These are phyloP conservation scores for Parietaria judaica DNA, from an alignment of 306 rosid genomes.

Conservation along the genomic window DNA sequence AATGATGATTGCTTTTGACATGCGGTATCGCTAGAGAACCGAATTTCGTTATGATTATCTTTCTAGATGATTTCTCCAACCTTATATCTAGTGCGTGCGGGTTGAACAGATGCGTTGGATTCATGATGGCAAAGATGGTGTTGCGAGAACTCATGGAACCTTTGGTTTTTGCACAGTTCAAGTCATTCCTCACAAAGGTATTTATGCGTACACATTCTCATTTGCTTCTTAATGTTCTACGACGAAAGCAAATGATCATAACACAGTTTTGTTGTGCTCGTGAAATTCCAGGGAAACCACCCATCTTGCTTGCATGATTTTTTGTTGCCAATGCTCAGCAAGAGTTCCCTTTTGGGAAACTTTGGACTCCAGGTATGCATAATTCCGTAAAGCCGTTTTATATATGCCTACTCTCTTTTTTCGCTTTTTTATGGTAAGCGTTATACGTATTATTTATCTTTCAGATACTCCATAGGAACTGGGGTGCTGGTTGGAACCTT, in stretches of 20 bases:
- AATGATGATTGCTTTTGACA: conserved; percentile 99
- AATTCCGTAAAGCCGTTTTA: conserved; percentile 7
- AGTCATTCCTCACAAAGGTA: conserved; percentile 85
- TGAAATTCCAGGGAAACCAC: conserved; percentile 72
- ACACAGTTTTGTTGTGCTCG: conserved; percentile 14
- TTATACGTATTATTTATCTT: conserved; percentile 28
- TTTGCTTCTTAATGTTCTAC: not conserved
- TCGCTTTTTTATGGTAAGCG: conserved; percentile 11
- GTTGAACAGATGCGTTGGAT: conserved; percentile 73
- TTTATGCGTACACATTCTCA: not conserved
- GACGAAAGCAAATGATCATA: not conserved
- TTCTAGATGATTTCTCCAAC: conserved; percentile 11
- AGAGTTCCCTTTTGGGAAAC: conserved; percentile 62
- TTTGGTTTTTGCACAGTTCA: conserved; percentile 54
- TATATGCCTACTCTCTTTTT: conserved; percentile 15
- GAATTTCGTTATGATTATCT: conserved; percentile 3
- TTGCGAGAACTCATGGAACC: conserved; percentile 96
- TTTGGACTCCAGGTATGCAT: conserved; percentile 66
- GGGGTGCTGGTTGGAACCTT: conserved; percentile 97
- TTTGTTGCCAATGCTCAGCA: conserved; percentile 54
- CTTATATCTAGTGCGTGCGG: conserved; percentile 8
- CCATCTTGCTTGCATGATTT: conserved; percentile 90
- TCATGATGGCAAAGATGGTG: conserved; percentile 94
- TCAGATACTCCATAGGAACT: conserved; percentile 77
- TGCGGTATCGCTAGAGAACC: conserved; percentile 53